These are phyloP conservation scores for Blastobotrys malaysiensis DNA, from an alignment of 1,139 yeast species.

Conservation along the genomic window DNA sequence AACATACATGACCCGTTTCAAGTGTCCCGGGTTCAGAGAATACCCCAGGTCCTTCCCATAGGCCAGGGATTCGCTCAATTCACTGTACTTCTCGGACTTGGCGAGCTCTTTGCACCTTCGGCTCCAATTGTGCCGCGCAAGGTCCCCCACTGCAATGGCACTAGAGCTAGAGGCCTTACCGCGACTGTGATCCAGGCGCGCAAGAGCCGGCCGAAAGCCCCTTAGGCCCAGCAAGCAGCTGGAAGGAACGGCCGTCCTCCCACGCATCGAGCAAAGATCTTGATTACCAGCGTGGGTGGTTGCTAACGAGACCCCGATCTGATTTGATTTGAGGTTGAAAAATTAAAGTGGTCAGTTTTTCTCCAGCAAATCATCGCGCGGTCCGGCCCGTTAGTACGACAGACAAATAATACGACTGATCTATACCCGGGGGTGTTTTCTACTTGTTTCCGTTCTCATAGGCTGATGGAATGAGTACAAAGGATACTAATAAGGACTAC, in stretches of 20 bases:
- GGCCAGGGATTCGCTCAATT: background rate
- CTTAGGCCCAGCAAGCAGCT: background rate
- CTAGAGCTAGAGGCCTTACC: background rate
- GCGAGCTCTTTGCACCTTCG: background rate
- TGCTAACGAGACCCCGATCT: background rate
- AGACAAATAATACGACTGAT: background rate
- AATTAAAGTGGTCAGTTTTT: background rate
- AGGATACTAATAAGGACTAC: conserved; percentile 8
- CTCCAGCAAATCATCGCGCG: background rate
- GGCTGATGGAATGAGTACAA: background rate
- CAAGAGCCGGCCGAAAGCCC: background rate
- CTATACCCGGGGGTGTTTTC: background rate
- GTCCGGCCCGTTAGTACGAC: background rate
- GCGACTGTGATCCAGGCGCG: background rate
- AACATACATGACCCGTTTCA: background rate
- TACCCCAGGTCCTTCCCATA: background rate
- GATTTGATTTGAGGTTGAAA: background rate
- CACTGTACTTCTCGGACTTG: background rate
- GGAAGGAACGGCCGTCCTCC: background rate
- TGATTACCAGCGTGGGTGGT: background rate
- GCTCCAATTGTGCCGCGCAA: background rate
- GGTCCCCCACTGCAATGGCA: background rate
- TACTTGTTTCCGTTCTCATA: background rate
- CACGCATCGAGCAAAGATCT: background rate
- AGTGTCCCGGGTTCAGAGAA: background rate